Evolutionary conservation across 129 eudicot genomes (phyloP).

Genomic region (Centrapalus pauciflorus): DNA sequence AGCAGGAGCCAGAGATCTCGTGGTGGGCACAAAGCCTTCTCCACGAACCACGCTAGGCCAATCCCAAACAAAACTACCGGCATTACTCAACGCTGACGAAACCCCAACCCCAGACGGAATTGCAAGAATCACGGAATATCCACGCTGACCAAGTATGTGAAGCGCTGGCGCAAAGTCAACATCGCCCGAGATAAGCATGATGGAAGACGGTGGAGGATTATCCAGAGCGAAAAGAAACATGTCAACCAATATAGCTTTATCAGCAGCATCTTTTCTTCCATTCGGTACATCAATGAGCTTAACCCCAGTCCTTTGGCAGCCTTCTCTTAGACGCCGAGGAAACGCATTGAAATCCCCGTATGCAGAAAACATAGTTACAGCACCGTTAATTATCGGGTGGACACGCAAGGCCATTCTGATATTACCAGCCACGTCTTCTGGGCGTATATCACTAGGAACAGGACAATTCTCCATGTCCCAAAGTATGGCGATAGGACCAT

Average conservation of each 20-base stretch:
- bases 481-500: conserved; percentile 80
- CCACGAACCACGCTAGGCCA: conserved; percentile 96
- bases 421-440: conserved; percentile 90
- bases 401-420: conserved; percentile 84
- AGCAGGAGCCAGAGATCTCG: conserved; percentile 28
- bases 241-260: conserved; percentile 93
- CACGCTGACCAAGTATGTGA: conserved; percentile 95
- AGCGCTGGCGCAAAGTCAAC: conserved; percentile 95
- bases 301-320: conserved; percentile 97
- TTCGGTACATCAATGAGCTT: conserved; percentile 89
- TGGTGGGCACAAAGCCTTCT: conserved; percentile 76
- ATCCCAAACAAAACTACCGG: conserved; percentile 94
- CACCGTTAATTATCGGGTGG: conserved; percentile 79
- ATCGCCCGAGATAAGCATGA: conserved; percentile 92
- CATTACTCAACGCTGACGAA: conserved; percentile 85
- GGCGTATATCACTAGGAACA: conserved; percentile 79
- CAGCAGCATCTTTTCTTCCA: conserved; percentile 98
- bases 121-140: conserved; percentile 80
- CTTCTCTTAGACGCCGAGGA: conserved; percentile 85
- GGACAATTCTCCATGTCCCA: conserved; percentile 99
- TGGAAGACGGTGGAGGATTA: conserved; percentile 84
- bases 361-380: conserved; percentile 81
- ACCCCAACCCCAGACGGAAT: conserved; percentile 82
- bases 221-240: conserved; percentile 99
- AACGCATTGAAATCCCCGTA: conserved; percentile 92